phyloP scores from a whole-genome alignment of 495 filamentous ascomycete species.

The Cercophora sp. region DNA sequence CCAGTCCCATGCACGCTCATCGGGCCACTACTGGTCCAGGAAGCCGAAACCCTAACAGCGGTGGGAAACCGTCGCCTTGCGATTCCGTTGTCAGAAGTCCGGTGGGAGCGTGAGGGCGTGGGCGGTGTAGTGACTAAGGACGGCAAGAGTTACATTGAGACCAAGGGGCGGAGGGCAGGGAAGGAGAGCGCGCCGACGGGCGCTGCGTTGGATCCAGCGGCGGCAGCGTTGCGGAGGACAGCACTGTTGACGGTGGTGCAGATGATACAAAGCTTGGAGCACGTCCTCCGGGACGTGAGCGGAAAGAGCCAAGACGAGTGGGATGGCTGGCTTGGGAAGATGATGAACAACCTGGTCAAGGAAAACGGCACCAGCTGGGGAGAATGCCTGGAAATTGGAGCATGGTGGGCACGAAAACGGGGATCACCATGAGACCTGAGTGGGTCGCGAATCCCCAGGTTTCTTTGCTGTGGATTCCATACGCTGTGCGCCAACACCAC shows the following conservation, averaged over 20 bases:
- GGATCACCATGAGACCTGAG: too few species aligned
- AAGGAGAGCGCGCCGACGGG: slow-evolving; percentile 15
- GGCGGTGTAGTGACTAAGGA: slow-evolving; percentile 52
- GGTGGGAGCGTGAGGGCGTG: slow-evolving; percentile 80
- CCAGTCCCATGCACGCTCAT: slow-evolving; percentile 78
- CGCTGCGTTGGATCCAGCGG: slow-evolving; percentile 61
- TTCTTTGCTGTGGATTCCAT: too few species aligned
- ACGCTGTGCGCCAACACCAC: neutral
- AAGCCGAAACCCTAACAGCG: slow-evolving; percentile 65
- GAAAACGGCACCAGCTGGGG: slow-evolving; percentile 74
- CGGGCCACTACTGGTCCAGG: slow-evolving; percentile 72
- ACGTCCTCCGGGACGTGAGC: slow-evolving; percentile 73
- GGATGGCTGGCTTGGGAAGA: slow-evolving; percentile 83
- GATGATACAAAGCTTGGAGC: slow-evolving; percentile 84
- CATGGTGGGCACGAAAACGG: slow-evolving; percentile 86
- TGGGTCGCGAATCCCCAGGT: too few species aligned
- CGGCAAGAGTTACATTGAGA: slow-evolving; percentile 47
- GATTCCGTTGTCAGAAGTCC: slow-evolving; percentile 78
- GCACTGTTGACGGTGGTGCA: slow-evolving; percentile 78
- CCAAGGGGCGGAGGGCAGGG: slow-evolving; percentile 23
- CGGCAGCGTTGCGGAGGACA: slow-evolving; percentile 70
- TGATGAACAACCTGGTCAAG: slow-evolving; percentile 79
- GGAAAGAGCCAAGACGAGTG: slow-evolving; percentile 87
- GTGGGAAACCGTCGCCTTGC: slow-evolving; percentile 73
- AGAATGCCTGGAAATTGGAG: slow-evolving; percentile 88